These are phyloP conservation scores for Perkinsela sp. DNA, from an alignment of 208 protist genomes.

Conservation along the genomic window DNA sequence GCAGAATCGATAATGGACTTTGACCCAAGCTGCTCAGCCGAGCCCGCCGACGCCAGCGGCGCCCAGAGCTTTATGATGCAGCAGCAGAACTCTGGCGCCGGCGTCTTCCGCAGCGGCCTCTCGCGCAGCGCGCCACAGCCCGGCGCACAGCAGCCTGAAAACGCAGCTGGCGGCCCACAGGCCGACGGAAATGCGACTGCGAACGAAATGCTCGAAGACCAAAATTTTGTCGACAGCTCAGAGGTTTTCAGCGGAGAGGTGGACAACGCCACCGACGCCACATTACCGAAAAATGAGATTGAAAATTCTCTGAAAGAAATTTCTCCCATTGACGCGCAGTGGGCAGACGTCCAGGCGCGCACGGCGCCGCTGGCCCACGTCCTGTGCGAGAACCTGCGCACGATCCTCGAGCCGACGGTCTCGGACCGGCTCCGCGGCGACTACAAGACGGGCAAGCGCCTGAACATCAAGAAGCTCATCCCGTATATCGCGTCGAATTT, in stretches of 20 bases:
- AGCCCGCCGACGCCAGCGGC: neutral
- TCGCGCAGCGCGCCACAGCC: too few relatives aligned
- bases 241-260: too few relatives aligned
- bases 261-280: too few relatives aligned
- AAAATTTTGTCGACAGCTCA: too few relatives aligned
- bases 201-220: too few relatives aligned
- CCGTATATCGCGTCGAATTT: slow-evolving; percentile 96
- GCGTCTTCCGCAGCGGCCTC: neutral
- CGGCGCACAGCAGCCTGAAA: too few relatives aligned
- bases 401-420: slow-evolving; percentile 89
- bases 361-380: slow-evolving; percentile 73
- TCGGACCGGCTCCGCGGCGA: slow-evolving; percentile 92
- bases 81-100: neutral
- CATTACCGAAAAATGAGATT: too few relatives aligned
- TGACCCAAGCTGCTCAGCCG: slow-evolving; percentile 7
- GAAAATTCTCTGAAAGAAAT: too few relatives aligned
- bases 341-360: slow-evolving; percentile 56
- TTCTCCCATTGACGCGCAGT: slow-evolving; percentile 13
- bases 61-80: neutral
- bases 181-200: too few relatives aligned
- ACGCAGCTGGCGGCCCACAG: too few relatives aligned
- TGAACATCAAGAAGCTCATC: slow-evolving; percentile 99
- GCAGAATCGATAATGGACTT: slow-evolving; percentile 5
- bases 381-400: slow-evolving; percentile 92
- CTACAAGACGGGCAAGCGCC: slow-evolving; percentile 96